Conservation (phyloP, 2,329 filamentous ascomycete genomes). For the Ophiocordyceps australis region DNA sequence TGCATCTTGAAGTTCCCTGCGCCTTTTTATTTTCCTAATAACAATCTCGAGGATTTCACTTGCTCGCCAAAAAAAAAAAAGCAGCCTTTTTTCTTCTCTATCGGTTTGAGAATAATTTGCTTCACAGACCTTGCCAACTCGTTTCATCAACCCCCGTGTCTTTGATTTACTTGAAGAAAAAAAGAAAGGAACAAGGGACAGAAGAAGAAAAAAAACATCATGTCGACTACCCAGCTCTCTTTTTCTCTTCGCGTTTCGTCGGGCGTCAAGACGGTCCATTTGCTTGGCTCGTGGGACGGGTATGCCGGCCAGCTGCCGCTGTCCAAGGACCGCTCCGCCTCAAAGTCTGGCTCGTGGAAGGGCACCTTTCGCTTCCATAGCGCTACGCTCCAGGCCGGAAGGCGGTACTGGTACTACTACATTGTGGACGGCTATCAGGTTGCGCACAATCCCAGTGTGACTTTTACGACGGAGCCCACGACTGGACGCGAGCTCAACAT, state of each 20-base stretch:
- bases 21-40: conserved; percentile 16
- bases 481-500: conserved; percentile 95
- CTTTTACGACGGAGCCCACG: conserved; percentile 84
- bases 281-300: conserved; percentile 96
- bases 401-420: conserved; percentile 99
- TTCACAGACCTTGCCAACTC: too few relatives aligned
- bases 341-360: conserved; percentile 84
- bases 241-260: conserved; percentile 92
- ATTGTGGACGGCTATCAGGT: conserved; percentile 99
- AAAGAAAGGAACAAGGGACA: too few relatives aligned
- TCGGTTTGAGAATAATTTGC: conserved; percentile 22
- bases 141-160: too few relatives aligned
- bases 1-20: conserved; percentile 12
- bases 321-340: conserved; percentile 65
- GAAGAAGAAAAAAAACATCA: conserved; percentile 28
- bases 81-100: not conserved
- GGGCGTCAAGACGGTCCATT: conserved; percentile 92
- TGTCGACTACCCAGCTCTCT: conserved; percentile 85
- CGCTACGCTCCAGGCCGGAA: conserved; percentile 66
- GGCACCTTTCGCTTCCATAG: conserved; percentile 94
- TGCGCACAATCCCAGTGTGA: conserved; percentile 83
- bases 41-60: conserved; percentile 32
- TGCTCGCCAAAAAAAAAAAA: not conserved
- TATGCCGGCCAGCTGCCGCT: conserved; percentile 90
- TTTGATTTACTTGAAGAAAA: too few relatives aligned